Evolutionary conservation across 2,329 filamentous ascomycete species (phyloP), one percentile per base, ranked within the genome.

Genomic region (Metarhizium robertsii): DNA sequence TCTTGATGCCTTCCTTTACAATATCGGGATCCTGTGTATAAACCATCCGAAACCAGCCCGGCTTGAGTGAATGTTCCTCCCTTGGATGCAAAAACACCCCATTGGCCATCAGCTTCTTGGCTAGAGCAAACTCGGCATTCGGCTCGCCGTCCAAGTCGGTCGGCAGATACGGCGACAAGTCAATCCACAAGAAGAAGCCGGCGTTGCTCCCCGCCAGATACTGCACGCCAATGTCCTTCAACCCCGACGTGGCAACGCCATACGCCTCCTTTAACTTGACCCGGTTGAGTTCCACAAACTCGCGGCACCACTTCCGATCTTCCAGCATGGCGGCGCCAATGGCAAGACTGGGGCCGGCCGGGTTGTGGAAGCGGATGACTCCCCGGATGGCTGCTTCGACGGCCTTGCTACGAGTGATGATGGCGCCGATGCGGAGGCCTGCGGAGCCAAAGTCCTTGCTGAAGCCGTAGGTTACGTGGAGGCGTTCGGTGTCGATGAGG

Each of bases 131-230:
- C 59, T 80, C 76, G 1, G 68, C 62, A 51, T 72, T 69, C 49
- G 61, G 61, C 40, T 67, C 66, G 25, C 65, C 64, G 13, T 62
- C 57, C 4, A 59, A 55, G 2, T 67, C 57, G 2, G 55, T 59
- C 1, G 70, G 65, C 40, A 80, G 61, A 55, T 71, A 76, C 0
- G 71, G 69, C 0, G 72, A 73, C 16, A 84, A 61, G 61, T 83
- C 72, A 2, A 80, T 64, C 71, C 75, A 83, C 2, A 84, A 58
- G 61, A 84, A 84, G 61, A 83, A 81, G 0, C 77, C 80, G 0
- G 80, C 80, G 58, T 82, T 83, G n/a, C 70, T 71, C 68, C 66
- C 66, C 1, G 57, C 52, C n/a, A 73, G 52, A 57, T 78, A 80
- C 4, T 67, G 60, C 3, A 83, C 72, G 2, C 72, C 70, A 7